A percentile compares a stretch with the other conserved stretches of the same genome.
These are phyloP conservation scores for Filosporella fistucella DNA, from an alignment of 495 filamentous ascomycete genomes.

Conservation along the genomic window DNA sequence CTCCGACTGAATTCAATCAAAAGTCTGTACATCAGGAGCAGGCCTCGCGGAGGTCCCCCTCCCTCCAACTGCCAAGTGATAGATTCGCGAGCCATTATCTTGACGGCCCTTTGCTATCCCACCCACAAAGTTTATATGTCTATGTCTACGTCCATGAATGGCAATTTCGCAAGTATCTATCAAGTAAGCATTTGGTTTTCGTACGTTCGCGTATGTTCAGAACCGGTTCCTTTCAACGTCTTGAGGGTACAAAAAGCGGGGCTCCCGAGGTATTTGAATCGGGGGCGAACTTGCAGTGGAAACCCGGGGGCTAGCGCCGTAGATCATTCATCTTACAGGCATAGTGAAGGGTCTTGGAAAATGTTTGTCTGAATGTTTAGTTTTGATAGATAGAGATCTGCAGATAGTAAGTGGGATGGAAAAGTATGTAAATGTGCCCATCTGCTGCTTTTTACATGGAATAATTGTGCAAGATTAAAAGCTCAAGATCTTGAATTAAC, in stretches of 20 bases:
- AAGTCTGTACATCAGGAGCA: too few species aligned
- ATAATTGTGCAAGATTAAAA: not conserved
- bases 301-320: not conserved
- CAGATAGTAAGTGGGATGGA: not conserved
- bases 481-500: not conserved
- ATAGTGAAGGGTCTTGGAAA: not conserved
- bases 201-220: not conserved
- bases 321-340: not conserved
- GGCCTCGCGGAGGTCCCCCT: too few species aligned
- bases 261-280: not conserved
- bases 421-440: not conserved
- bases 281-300: not conserved
- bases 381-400: not conserved
- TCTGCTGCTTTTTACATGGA: not conserved
- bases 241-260: too few species aligned
- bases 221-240: not conserved
- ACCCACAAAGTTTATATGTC: not conserved
- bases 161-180: not conserved
- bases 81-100: too few species aligned
- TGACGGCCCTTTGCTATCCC: not conserved
- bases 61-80: too few species aligned
- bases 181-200: not conserved
- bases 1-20: too few species aligned
- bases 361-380: not conserved
- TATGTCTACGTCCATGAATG: not conserved